phyloP scores from a whole-genome alignment of 2,329 filamentous ascomycete genomes.

The Penicillium sp. region DNA sequence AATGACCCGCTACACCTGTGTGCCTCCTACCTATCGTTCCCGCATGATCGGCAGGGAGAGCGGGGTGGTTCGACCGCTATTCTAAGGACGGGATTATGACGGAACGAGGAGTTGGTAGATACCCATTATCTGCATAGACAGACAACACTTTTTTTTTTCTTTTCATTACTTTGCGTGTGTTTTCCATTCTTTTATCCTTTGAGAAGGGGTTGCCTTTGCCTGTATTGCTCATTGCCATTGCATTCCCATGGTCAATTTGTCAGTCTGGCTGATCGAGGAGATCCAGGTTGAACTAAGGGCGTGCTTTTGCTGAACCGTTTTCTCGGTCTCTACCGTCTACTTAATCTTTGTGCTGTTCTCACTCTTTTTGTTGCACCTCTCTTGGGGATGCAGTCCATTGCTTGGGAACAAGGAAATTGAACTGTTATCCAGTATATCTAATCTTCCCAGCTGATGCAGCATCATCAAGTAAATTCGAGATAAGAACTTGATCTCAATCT shows the following conservation, averaged over 20 bases:
- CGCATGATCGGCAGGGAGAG: conserved; percentile 23
- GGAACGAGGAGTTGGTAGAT: conserved; percentile 46
- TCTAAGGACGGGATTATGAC: conserved; percentile 37
- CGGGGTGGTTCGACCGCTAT: conserved; percentile 27
- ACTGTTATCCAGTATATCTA: not conserved
- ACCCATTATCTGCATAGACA: conserved; percentile 39
- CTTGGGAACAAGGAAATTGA: conserved; percentile 17
- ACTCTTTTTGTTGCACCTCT: conserved; percentile 4
- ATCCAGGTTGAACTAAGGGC: conserved; percentile 13
- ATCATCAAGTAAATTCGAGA: not conserved
- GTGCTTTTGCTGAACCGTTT: conserved; percentile 10
- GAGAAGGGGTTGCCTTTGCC: conserved; percentile 1
- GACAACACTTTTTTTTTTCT: conserved; percentile 26
- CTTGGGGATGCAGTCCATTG: conserved; percentile 6
- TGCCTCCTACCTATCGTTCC: conserved; percentile 16
- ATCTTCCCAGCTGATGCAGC: not conserved
- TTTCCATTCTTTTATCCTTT: conserved; percentile 14
- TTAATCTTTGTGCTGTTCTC: conserved; percentile 6
- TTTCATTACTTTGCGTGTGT: conserved; percentile 14
- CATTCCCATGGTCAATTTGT: conserved; percentile 5
- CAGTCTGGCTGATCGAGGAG: conserved; percentile 10
- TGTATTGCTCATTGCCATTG: conserved; percentile 5
- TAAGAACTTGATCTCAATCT: not conserved
- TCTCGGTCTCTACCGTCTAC: conserved; percentile 20
- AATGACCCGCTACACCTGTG: conserved; percentile 28